Base-by-base conservation (phyloP, 257 asterid species). In the Capsicum chinense region DNA sequence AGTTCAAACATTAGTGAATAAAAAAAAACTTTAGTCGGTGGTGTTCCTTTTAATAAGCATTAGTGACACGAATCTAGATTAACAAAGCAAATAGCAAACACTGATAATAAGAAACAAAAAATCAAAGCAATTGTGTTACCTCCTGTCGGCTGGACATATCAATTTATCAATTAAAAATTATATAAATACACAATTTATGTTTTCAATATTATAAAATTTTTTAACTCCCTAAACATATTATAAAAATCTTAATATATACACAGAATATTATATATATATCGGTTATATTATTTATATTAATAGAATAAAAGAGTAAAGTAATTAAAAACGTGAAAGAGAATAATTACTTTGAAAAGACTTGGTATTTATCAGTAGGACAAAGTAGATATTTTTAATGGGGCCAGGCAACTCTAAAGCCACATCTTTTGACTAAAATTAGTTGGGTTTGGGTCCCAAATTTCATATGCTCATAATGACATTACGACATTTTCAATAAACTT, bases 331-430 rank as follows among this genome's bases (percentile, higher is more conserved):
- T 26, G 26, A 26, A 26, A 26, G 0, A 26, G 26, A 26, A 1
- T 26, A 26, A 26, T 26, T 26, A 26, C 26, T 26, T 26, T 26
- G 26, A 26, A 0, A 26, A 26, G 26, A 26, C 0, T 26, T 26
- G 26, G 26, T 26, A 70, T 63, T 86, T 67, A 74, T 69, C 78
- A 59, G 1, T 26, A 60, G 26, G 79, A 85, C 17, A 71, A 79
- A 39, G 62, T 64, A 79, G 90, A 90, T 89, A 86, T 85, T 92
- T 87, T 85, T 67, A 21, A 44, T 76, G 35, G 84, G 74, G 83
- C 39, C 48, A 35, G 80, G 79, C 84, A 89, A 87, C 68, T 88
- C 80, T 74, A 84, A 84, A 82, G 81, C 93, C 95, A 93, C 94
- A 90, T 85, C 50, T 78, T 78, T 52, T 13, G 81, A 78, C 13